Conservation (phyloP, 768 basidiomycete species). For the Ramaria sp. region DNA sequence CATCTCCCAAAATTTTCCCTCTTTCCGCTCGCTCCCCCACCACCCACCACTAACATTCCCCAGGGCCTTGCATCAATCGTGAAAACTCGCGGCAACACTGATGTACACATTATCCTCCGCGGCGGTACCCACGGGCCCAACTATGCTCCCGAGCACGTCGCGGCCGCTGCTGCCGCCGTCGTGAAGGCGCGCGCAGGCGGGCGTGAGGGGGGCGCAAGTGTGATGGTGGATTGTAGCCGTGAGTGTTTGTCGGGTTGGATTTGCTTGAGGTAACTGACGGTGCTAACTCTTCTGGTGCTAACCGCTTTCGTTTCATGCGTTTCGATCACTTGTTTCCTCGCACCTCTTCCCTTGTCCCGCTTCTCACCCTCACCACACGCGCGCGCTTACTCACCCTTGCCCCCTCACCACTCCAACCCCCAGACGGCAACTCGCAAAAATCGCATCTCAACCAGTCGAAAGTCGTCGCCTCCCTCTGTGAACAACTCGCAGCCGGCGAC, state of each 20-base stretch:
- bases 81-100: conserved; percentile 69
- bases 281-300: too few relatives aligned
- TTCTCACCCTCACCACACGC: not conserved
- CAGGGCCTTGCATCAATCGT: conserved; percentile 82
- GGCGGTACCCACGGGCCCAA: conserved; percentile 91
- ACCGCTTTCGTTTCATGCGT: too few relatives aligned
- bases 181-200: conserved; percentile 46
- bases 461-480: conserved; percentile 59
- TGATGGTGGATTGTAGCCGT: conserved; percentile 88
- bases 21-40: too few relatives aligned
- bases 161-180: conserved; percentile 49
- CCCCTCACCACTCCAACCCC: conserved; percentile 15
- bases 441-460: conserved; percentile 88
- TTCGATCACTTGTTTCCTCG: too few relatives aligned
- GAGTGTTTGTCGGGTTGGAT: conserved; percentile 18
- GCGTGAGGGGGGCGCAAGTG: conserved; percentile 45
- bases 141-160: conserved; percentile 64
- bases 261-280: not conserved
- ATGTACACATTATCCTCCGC: conserved; percentile 93
- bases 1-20: too few relatives aligned
- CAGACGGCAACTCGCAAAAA: conserved; percentile 94
- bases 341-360: conserved; percentile 3
- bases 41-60: too few relatives aligned
- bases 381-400: not conserved
- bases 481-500: conserved; percentile 62